Evolutionary conservation across 164 flowering plant genomes (phyloP), one percentile per base, ranked within the genome.

Genomic region (Magnolia kwangsiensis): DNA sequence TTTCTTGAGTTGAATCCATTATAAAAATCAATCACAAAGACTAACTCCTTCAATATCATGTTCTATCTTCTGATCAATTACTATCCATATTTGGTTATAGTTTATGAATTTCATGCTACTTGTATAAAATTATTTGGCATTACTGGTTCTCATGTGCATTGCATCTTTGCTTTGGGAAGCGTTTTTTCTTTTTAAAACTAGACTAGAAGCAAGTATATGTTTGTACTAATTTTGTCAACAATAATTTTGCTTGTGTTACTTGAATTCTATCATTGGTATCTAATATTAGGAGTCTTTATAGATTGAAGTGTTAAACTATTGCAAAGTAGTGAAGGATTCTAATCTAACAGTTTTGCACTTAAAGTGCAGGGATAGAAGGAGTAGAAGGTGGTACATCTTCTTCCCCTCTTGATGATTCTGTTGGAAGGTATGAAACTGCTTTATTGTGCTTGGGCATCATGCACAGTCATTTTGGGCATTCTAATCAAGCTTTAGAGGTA

Each of bases 281-380:
- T 65, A 29, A 20, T 65, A 37, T 37, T 37, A 37, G 68, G 6
- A 65, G 23, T 65, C 29, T 65, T 65, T 65, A 11, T 65, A 20
- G 68, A 21, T 24, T 21, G 24, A 65, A 19, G 37, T 51, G 68
- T 18, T 20, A 69, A 65, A 14, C 51, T 13, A 23, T 67, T 19
- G 21, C 18, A 37, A 13, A 14, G 7, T 21, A 51, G 8, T 14
- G 18, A 61, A 74, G 55, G 77, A 65, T 82, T 76, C 76, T 79
- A 78, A 75, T 23, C 18, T 63, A 50, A 21, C 51, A 66, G 74
- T 76, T 51, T 74, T 77, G 72, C 58, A 58, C 72, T 72, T 83
- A 84, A 88, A 95, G 98, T 91, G 98, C 99, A 91, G 99, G 99
- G 86, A 84, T 79, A 51, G 99, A 96, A 84, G 98, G 99, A 79